Evolutionary conservation across 257 asterid species (phyloP), one percentile per base, ranked within the genome.

Genomic region (Solanum ossicruentum): DNA sequence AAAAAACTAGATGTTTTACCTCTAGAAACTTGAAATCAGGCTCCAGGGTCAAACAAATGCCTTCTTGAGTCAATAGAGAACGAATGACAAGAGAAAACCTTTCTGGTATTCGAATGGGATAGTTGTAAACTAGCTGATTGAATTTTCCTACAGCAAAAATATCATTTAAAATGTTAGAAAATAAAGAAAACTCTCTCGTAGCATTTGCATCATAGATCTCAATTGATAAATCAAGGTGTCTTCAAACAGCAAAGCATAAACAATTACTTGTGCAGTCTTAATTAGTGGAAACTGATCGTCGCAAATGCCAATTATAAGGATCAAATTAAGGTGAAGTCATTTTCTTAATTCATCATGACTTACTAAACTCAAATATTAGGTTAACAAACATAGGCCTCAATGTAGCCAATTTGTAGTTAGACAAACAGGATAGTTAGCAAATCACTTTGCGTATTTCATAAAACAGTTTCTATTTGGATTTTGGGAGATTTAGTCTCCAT

Each of bases 31-130:
- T 96, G 93, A 96, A 96, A 88, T 92, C 97, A 36, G 92, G 98
- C 88, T 93, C 85, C 88, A 96, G 92, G 55, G 96, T 93, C 93
- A 96, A 93, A 93, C 99, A 96, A 85, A 96, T 96, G 86, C 99
- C 99, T 93, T 96, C 99, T 92, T 96, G 99, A 90, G 99, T 96
- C 93, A 96, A 93, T 84, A 96, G 88, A 83, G 99, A 90, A 49
- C 99, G 98, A 87, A 96, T 96, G 83, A 96, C 99, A 80, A 96
- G 98, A 85, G 99, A 96, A 88, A 96, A 96, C 90, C 99, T 93
- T 93, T 96, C 99, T 32, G 99, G 99, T 81, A 96, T 96, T 56
- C 98, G 97, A 83, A 96, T 96, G 52, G 99, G 99, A 85, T 93
- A 96, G 84, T 96, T 96, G 93, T 96, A 96, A 82, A 96, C 98